Conservation (phyloP, 495 filamentous ascomycete genomes). For the Penicillium odoratum region DNA sequence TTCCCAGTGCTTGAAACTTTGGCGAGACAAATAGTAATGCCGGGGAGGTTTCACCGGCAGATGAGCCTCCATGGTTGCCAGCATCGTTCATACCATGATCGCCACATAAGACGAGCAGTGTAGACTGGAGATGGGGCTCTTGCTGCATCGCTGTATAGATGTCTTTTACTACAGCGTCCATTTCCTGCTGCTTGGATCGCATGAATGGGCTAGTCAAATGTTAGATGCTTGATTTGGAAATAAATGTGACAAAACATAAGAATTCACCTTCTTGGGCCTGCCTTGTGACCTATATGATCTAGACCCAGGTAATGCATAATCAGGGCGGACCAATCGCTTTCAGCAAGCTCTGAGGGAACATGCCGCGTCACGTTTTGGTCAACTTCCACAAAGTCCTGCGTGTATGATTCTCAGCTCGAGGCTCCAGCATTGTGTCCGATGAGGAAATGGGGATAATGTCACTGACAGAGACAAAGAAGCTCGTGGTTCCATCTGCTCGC, state of each 20-base stretch:
- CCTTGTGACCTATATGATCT: conserved; percentile 97
- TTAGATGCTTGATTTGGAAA: conserved; percentile 10
- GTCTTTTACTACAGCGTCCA: conserved; percentile 77
- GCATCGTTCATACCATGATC: conserved; percentile 99
- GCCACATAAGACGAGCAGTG: conserved; percentile 82
- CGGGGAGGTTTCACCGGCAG: conserved; percentile 87
- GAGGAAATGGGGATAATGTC: background rate
- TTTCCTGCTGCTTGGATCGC: conserved; percentile 89
- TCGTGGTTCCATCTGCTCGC: conserved; percentile 86
- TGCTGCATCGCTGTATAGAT: conserved; percentile 76
- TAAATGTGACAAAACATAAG: background rate
- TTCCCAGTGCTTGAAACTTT: conserved; percentile 62
- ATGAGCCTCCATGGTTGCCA: conserved; percentile 94
- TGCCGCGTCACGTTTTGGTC: conserved; percentile 97
- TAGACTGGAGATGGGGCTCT: conserved; percentile 67
- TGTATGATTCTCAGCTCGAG: conserved; percentile 1
- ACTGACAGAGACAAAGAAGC: conserved; percentile 96
- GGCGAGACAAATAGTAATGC: conserved; percentile 92
- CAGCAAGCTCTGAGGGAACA: conserved; percentile 69
- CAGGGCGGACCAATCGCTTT: conserved; percentile 87
- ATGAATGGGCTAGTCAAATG: conserved; percentile 68
- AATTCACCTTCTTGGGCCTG: conserved; percentile 76
- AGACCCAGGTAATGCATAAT: conserved; percentile 94
- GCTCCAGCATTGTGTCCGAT: background rate
- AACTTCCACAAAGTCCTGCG: conserved; percentile 95